A percentile compares a stretch with the other conserved stretches of the same genome.
Evolutionary conservation across 352 stramenopile species (phyloP).

Genomic region (Globisporangium cylindrosporum): DNA sequence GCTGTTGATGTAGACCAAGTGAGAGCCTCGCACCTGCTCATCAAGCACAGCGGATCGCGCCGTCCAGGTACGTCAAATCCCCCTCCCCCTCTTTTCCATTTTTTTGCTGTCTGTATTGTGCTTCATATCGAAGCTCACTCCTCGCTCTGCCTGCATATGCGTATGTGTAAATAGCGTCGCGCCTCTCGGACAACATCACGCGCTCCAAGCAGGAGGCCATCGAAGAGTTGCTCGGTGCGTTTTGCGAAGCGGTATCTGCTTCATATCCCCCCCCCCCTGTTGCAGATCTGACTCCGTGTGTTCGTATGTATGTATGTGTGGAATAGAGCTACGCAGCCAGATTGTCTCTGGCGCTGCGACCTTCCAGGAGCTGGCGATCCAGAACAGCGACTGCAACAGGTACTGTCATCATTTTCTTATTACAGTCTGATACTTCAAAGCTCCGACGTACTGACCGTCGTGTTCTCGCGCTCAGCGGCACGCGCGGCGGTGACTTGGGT

Average conservation of each 20-base stretch:
- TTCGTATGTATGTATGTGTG: neutral
- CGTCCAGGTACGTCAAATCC: slow-evolving; percentile 48
- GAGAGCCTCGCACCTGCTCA: slow-evolving; percentile 89
- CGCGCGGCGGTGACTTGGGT: slow-evolving; percentile 89
- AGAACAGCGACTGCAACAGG: slow-evolving; percentile 86
- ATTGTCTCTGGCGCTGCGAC: slow-evolving; percentile 78
- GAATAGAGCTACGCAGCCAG: slow-evolving; percentile 62
- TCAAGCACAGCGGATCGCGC: slow-evolving; percentile 93
- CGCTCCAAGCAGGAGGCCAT: slow-evolving; percentile 91
- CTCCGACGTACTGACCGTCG: neutral
- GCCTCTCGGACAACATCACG: slow-evolving; percentile 90
- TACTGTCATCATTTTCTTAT: slow-evolving; percentile 1
- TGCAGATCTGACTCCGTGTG: neutral
- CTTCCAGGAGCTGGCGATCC: slow-evolving; percentile 74
- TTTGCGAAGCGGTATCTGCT: neutral
- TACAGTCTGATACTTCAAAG: neutral
- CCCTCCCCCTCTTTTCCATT: neutral
- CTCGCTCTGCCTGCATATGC: no score
- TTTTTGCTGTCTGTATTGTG: neutral
- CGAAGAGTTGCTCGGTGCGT: slow-evolving; percentile 64
- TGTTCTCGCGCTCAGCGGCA: slow-evolving; percentile 33
- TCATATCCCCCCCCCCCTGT: neutral
- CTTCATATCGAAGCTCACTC: neutral
- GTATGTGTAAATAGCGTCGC: slow-evolving; percentile 41
- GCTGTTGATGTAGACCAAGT: slow-evolving; percentile 43